phyloP scores from a whole-genome alignment of 768 basidiomycete genomes.

The Lactarius psammicola region DNA sequence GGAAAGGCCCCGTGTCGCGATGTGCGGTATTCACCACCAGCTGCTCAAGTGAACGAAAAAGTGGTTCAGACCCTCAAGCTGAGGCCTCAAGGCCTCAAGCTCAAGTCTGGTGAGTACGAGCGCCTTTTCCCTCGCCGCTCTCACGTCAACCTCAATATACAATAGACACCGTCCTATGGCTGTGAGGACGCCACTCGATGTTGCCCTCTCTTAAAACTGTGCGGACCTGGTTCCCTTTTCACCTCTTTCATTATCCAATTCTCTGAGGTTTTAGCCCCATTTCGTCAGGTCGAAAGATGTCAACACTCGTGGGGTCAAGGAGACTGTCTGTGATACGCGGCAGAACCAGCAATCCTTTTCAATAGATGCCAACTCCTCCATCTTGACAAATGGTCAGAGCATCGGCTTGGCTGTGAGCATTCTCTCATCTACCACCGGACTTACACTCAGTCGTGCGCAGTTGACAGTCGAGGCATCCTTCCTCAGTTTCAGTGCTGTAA shows the following conservation, averaged over 20 bases:
- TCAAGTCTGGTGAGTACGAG: too few relatives aligned
- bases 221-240: background rate
- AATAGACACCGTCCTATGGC: too few relatives aligned
- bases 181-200: background rate
- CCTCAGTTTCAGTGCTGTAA: background rate
- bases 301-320: background rate
- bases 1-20: too few relatives aligned
- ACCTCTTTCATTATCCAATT: background rate
- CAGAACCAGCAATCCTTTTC: background rate
- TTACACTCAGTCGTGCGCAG: slow-evolving; percentile 27
- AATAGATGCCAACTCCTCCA: slow-evolving; percentile 21
- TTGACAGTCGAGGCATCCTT: slow-evolving; percentile 36
- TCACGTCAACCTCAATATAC: too few relatives aligned
- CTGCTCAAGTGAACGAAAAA: too few relatives aligned
- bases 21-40: too few relatives aligned
- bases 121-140: too few relatives aligned
- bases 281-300: background rate
- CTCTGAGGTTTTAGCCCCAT: background rate
- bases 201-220: background rate
- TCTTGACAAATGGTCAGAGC: slow-evolving; percentile 36
- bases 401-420: slow-evolving; percentile 38
- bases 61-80: too few relatives aligned
- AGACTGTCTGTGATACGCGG: background rate
- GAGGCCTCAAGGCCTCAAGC: too few relatives aligned
- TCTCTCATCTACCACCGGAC: background rate